Percentiles rank a stretch among this genome's conserved stretches.
Conservation (phyloP, 2,329 filamentous ascomycete species). For the Aspergillus costaricaensis region DNA sequence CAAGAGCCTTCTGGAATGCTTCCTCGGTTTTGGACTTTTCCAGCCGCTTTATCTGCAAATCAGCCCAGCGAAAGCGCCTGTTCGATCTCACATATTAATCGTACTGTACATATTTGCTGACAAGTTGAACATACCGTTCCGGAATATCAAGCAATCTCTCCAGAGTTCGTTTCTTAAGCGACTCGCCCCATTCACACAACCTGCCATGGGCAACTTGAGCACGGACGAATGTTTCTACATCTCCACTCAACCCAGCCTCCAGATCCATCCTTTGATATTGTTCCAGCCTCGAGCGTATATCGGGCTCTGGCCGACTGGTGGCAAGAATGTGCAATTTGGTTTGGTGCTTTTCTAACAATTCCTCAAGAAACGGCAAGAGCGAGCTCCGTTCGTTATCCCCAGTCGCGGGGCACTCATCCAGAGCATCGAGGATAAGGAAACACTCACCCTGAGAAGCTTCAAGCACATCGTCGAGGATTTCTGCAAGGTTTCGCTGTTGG, state of each 20-base stretch:
- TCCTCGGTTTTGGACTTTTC: neutral
- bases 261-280: neutral
- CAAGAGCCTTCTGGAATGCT: neutral
- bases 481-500: neutral
- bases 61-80: slow-evolving; percentile 10
- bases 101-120: neutral
- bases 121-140: neutral
- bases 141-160: neutral
- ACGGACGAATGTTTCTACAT: slow-evolving; percentile 7
- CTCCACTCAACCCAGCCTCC: neutral
- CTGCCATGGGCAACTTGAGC: neutral
- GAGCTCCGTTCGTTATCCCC: neutral
- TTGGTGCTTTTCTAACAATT: neutral
- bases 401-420: slow-evolving; percentile 5
- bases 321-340: neutral
- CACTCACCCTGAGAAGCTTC: neutral
- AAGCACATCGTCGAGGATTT: neutral
- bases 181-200: neutral
- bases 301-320: slow-evolving; percentile 3
- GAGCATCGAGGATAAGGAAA: slow-evolving; percentile 9
- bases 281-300: slow-evolving; percentile 2
- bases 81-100: neutral
- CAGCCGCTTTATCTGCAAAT: slow-evolving; percentile 6
- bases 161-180: neutral
- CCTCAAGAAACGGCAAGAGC: neutral